phyloP scores from a whole-genome alignment of 1,284 basidiomycete species.

The Cutaneotrichosporon sp. region DNA sequence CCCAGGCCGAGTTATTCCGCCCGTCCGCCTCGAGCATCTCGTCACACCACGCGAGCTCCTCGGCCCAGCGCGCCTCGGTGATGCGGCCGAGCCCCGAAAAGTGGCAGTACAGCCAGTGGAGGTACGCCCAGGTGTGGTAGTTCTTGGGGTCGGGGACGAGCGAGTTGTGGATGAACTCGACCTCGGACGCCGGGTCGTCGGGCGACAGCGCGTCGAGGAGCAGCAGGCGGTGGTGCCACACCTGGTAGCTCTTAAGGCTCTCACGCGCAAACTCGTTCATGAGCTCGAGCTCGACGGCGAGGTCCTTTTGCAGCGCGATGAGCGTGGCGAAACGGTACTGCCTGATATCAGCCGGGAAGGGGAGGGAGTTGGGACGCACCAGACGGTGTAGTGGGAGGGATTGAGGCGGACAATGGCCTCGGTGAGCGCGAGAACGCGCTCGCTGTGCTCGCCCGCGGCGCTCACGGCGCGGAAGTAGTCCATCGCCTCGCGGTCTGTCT shows the following conservation, averaged over 20 bases:
- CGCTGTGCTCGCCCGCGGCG: conserved; percentile 70
- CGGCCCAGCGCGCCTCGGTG: conserved; percentile 67
- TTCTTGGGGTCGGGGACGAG: conserved; percentile 82
- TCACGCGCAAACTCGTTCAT: conserved; percentile 81
- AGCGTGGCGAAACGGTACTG: conserved; percentile 89
- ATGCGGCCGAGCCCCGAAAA: conserved; percentile 58
- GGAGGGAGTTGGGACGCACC: conserved; percentile 58
- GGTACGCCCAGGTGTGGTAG: conserved; percentile 94
- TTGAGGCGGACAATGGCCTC: conserved; percentile 82
- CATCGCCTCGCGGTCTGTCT: conserved; percentile 83
- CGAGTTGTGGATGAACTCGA: conserved; percentile 72
- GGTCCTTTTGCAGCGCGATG: conserved; percentile 64
- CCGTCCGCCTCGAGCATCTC: conserved; percentile 74
- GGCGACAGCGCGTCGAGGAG: conserved; percentile 64
- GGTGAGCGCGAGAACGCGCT: conserved; percentile 78
- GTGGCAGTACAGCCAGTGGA: conserved; percentile 85
- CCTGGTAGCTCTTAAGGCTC: conserved; percentile 91
- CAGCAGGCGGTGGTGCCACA: conserved; percentile 90
- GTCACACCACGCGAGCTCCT: conserved; percentile 77
- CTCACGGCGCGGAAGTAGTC: conserved; percentile 85
- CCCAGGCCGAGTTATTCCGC: conserved; percentile 97
- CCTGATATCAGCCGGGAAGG: conserved; percentile 58
- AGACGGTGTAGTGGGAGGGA: conserved; percentile 91
- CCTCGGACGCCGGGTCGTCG: conserved; percentile 61
- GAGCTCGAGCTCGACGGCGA: conserved; percentile 72